Evolutionary conservation across 192 early-diverging fungal genomes (phyloP).

Genomic region (Ambispora gerdemannii): DNA sequence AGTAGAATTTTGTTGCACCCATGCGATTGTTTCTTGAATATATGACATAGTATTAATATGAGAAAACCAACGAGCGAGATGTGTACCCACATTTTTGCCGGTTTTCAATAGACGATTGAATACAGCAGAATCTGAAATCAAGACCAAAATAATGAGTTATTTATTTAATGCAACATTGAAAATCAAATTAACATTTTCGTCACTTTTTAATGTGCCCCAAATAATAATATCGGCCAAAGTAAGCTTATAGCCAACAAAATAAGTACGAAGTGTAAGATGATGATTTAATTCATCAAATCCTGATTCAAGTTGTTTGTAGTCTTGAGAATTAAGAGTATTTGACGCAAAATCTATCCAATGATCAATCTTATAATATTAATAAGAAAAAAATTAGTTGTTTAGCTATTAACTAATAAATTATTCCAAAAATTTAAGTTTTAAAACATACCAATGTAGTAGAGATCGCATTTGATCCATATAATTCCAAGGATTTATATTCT

Average conservation of each 20-base stretch:
- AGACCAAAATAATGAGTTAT: not conserved
- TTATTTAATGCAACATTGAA: not conserved
- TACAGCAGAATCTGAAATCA: conserved; percentile 67
- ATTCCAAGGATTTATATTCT: not conserved
- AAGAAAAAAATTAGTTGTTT: not conserved
- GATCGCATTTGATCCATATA: not conserved
- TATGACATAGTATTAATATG: conserved; percentile 62
- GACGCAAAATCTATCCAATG: conserved; percentile 74
- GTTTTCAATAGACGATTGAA: conserved; percentile 80
- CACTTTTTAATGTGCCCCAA: conserved; percentile 84
- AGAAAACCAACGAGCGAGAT: conserved; percentile 81
- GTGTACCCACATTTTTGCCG: conserved; percentile 61
- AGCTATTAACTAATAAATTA: not conserved
- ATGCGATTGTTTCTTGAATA: conserved; percentile 46
- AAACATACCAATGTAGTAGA: not conserved
- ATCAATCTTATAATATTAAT: conserved; percentile 58
- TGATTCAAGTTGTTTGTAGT: conserved; percentile 70
- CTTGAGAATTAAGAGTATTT: conserved; percentile 54
- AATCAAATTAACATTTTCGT: not conserved
- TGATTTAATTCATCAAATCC: conserved; percentile 74
- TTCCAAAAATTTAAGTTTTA: not conserved
- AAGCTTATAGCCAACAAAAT: conserved; percentile 70
- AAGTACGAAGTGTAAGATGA: conserved; percentile 79
- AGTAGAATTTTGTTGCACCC: too few species aligned
- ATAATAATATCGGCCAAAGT: conserved; percentile 79